A percentile compares a stretch with the other conserved stretches of the same genome.
These are phyloP conservation scores for Fonsecaea pugnacius DNA, from an alignment of 2,329 filamentous ascomycete genomes.

Conservation along the genomic window DNA sequence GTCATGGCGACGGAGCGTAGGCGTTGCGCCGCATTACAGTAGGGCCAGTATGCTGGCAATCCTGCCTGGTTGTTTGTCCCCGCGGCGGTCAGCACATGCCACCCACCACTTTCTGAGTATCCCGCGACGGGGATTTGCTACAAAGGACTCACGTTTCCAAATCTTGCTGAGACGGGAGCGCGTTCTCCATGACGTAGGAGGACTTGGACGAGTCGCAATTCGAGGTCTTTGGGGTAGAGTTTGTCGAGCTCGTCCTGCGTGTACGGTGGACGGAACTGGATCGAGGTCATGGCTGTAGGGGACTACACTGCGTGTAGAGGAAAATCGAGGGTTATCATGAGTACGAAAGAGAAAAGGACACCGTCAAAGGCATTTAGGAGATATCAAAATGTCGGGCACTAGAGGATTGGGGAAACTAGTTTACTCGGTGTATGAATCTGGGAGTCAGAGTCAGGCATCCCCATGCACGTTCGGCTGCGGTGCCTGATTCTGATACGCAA, in stretches of 20 bases:
- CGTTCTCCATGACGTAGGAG: constrained; percentile 65
- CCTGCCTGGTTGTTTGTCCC: constrained; percentile 49
- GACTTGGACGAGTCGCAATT: constrained; percentile 88
- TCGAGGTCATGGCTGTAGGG: constrained; percentile 69
- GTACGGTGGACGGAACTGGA: constrained; percentile 76
- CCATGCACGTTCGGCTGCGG: not conserved
- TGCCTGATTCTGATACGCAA: not conserved
- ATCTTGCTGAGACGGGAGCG: constrained; percentile 84
- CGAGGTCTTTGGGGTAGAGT: constrained; percentile 79
- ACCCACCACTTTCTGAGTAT: not conserved
- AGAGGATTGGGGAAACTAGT: not conserved
- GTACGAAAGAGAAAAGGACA: not conserved
- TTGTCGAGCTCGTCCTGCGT: constrained; percentile 75
- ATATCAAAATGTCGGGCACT: too few species aligned
- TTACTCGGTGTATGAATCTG: not conserved
- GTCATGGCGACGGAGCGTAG: constrained; percentile 67
- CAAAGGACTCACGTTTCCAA: constrained; percentile 66
- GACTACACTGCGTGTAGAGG: constrained; percentile 11
- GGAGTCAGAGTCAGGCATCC: not conserved
- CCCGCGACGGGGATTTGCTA: not conserved
- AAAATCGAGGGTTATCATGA: constrained; percentile 14
- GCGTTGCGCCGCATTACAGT: constrained; percentile 77
- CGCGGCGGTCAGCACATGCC: constrained; percentile 4
- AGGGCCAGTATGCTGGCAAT: constrained; percentile 74
- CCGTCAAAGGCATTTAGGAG: not conserved